Conservation (phyloP, 441 rosid species). For the Hura crepitans region DNA sequence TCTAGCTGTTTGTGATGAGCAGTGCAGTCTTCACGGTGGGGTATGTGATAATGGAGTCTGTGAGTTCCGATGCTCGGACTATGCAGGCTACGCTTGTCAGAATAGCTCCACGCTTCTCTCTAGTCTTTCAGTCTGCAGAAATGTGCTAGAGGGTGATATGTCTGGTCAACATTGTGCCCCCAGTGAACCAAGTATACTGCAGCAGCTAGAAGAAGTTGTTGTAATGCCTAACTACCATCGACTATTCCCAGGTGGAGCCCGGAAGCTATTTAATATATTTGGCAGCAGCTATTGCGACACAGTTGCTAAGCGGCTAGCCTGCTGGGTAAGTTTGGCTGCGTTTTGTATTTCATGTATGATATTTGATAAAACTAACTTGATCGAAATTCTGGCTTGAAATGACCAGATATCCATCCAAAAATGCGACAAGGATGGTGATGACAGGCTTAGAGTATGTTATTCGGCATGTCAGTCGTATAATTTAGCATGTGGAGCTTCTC, state of each 20-base stretch:
- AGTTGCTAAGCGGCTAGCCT: slow-evolving; percentile 86
- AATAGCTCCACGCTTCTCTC: slow-evolving; percentile 79
- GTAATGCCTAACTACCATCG: slow-evolving; percentile 95
- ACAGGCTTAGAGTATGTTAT: slow-evolving; percentile 87
- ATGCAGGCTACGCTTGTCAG: slow-evolving; percentile 95
- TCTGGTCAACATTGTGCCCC: slow-evolving; percentile 95
- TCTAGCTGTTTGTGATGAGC: slow-evolving; percentile 94
- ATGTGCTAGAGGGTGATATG: slow-evolving; percentile 67
- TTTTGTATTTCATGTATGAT: too few relatives aligned
- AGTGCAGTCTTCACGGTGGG: slow-evolving; percentile 97
- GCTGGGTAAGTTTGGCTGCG: slow-evolving; percentile 93
- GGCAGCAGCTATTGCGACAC: slow-evolving; percentile 83
- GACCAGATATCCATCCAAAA: slow-evolving; percentile 93
- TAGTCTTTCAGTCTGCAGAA: slow-evolving; percentile 77
- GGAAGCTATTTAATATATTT: slow-evolving; percentile 73
- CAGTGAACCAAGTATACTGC: slow-evolving; percentile 79
- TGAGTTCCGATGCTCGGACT: slow-evolving; percentile 98
- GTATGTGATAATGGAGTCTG: slow-evolving; percentile 99
- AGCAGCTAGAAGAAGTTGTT: slow-evolving; percentile 94
- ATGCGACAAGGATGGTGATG: slow-evolving; percentile 88
- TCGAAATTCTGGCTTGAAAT: neutral
- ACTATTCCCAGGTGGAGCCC: slow-evolving; percentile 79
- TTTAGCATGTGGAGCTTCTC: slow-evolving; percentile 88
- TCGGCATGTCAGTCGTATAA: slow-evolving; percentile 93
- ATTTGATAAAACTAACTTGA: neutral